phyloP scores from a whole-genome alignment of 148 eudicot species.

The Camellia lanceoleosa region DNA sequence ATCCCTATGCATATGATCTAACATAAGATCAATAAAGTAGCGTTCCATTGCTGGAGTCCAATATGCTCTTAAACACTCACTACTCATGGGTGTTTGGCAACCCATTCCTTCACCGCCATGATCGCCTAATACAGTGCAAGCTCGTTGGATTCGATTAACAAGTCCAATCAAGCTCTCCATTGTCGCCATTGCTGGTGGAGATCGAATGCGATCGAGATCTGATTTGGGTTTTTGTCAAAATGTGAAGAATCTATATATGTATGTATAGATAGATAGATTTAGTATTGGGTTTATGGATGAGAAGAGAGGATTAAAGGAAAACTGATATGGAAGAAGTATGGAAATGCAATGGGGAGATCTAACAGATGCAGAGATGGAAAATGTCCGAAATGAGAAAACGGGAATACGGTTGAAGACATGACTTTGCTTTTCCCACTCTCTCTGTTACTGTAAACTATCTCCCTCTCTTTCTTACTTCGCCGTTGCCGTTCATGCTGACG shows the following conservation, averaged over 20 bases:
- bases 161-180: conserved; percentile 88
- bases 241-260: background rate
- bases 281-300: background rate
- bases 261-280: conserved; percentile 1
- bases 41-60: too few relatives aligned
- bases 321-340: background rate
- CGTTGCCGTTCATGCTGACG: too few relatives aligned
- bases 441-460: too few relatives aligned
- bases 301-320: background rate
- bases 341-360: background rate
- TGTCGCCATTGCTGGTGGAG: conserved; percentile 54
- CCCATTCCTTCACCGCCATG: conserved; percentile 89
- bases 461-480: too few relatives aligned
- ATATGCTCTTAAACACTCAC: too few relatives aligned
- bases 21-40: too few relatives aligned
- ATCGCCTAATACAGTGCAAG: conserved; percentile 86
- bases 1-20: too few relatives aligned
- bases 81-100: too few relatives aligned
- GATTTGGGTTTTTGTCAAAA: conserved; percentile 10
- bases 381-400: background rate
- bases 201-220: conserved; percentile 8
- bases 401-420: background rate
- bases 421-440: too few relatives aligned
- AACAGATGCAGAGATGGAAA: conserved; percentile 3
- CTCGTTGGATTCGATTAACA: conserved; percentile 77